phyloP scores from a whole-genome alignment of 441 rosid genomes.

The Eruca vesicaria region DNA sequence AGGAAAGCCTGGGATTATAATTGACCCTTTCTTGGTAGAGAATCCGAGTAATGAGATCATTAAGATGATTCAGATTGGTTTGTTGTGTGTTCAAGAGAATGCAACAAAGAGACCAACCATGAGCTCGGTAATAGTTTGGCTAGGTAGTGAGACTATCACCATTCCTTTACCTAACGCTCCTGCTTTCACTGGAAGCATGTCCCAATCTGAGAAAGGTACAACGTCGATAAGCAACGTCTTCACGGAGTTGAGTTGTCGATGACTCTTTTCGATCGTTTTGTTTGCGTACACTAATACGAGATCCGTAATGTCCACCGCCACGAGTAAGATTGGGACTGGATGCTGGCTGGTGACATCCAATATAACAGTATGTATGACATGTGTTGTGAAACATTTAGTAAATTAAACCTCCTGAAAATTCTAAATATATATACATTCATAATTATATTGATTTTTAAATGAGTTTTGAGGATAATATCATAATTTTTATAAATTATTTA shows the following conservation, averaged over 20 bases:
- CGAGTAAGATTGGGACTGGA: not conserved
- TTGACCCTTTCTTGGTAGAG: not conserved
- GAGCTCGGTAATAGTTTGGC: not conserved
- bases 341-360: not conserved
- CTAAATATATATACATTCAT: no score
- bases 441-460: not conserved
- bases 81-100: not conserved
- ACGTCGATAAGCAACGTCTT: not conserved
- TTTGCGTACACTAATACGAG: not conserved
- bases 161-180: not conserved
- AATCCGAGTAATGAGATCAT: not conserved
- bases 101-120: not conserved
- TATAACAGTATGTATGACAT: not conserved
- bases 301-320: not conserved
- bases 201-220: not conserved
- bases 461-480: no score
- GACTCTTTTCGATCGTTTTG: not conserved
- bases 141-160: not conserved
- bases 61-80: not conserved
- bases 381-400: no score
- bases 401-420: not conserved
- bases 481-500: not conserved
- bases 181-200: not conserved
- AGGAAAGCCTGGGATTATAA: not conserved
- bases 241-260: not conserved